phyloP scores from a whole-genome alignment of 345 rosid species.

The Firmiana major region DNA sequence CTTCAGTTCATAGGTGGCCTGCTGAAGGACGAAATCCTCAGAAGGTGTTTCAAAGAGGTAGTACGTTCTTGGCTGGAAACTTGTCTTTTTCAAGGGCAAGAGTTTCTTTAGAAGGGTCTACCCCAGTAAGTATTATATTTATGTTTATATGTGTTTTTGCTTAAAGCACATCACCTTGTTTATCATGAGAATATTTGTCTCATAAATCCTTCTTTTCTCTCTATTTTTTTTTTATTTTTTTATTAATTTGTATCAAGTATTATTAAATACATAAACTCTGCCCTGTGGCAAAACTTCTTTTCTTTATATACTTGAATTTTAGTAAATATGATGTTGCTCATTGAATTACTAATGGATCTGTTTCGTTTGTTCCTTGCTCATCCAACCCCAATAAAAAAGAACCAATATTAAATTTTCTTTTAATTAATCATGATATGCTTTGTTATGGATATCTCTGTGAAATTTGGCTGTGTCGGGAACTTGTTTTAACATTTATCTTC shows the following conservation, averaged over 20 bases:
- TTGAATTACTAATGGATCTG: not conserved
- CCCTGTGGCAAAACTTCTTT: not conserved
- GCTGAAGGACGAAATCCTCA: slow-evolving; percentile 88
- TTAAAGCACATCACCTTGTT: slow-evolving; percentile 1
- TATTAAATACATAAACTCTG: not conserved
- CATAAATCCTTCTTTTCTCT: not conserved
- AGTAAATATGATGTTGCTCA: not conserved
- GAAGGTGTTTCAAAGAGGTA: slow-evolving; percentile 78
- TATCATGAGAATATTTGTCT: slow-evolving; percentile 1
- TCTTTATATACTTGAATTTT: not conserved
- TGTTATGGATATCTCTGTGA: not conserved
- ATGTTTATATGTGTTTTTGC: not conserved
- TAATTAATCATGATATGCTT: not conserved
- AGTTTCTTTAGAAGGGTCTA: slow-evolving; percentile 91
- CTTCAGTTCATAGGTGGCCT: slow-evolving; percentile 88
- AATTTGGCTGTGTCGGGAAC: not conserved
- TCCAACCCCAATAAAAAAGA: not conserved
- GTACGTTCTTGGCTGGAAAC: slow-evolving; percentile 96
- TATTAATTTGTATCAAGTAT: not conserved
- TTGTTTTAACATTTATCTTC: not conserved
- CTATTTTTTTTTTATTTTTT: too few relatives aligned
- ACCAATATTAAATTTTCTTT: not conserved
- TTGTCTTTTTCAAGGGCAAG: slow-evolving; percentile 95
- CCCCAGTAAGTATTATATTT: slow-evolving; percentile 56
- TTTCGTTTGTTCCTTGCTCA: not conserved